A percentile compares a stretch with the other conserved stretches of the same genome.
Evolutionary conservation across 1,284 basidiomycete genomes (phyloP).

Genomic region (Afroboletus lepidellus): DNA sequence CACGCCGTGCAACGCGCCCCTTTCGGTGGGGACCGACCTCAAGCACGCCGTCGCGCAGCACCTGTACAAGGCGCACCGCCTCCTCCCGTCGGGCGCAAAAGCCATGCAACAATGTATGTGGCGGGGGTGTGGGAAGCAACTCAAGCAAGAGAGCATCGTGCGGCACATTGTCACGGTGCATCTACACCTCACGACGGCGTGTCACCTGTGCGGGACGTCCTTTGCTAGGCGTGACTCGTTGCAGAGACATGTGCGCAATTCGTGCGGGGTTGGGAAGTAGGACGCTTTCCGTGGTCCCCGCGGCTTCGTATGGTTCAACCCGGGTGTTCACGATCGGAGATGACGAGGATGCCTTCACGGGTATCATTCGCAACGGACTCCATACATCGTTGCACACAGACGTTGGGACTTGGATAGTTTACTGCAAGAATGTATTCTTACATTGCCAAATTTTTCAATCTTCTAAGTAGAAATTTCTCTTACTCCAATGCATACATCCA

Average conservation of each 20-base stretch:
- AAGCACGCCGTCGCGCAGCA: slow-evolving; percentile 20
- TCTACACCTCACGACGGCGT: slow-evolving; percentile 15
- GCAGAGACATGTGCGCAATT: slow-evolving; percentile 25
- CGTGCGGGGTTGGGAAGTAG: slow-evolving; percentile 8
- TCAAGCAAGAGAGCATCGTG: slow-evolving; percentile 29
- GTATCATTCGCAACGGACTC: neutral
- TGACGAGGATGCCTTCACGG: neutral
- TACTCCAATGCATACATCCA: neutral
- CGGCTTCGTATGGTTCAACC: neutral
- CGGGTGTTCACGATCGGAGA: neutral
- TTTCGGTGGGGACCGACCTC: neutral
- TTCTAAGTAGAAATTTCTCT: neutral
- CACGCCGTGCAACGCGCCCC: slow-evolving; percentile 7
- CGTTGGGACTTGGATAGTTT: neutral
- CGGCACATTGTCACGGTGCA: slow-evolving; percentile 28
- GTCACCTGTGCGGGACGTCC: slow-evolving; percentile 17
- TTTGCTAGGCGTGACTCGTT: slow-evolving; percentile 34
- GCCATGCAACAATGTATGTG: slow-evolving; percentile 16
- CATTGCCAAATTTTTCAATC: neutral
- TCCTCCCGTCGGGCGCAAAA: slow-evolving; percentile 12
- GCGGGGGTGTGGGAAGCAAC: slow-evolving; percentile 20
- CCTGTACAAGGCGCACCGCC: slow-evolving; percentile 7
- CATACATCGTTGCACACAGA: no score
- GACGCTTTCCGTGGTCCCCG: neutral
- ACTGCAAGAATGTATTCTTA: no score